Base-by-base conservation (phyloP, 352 stramenopile genomes). In the Phytophthora pluvialis region DNA sequence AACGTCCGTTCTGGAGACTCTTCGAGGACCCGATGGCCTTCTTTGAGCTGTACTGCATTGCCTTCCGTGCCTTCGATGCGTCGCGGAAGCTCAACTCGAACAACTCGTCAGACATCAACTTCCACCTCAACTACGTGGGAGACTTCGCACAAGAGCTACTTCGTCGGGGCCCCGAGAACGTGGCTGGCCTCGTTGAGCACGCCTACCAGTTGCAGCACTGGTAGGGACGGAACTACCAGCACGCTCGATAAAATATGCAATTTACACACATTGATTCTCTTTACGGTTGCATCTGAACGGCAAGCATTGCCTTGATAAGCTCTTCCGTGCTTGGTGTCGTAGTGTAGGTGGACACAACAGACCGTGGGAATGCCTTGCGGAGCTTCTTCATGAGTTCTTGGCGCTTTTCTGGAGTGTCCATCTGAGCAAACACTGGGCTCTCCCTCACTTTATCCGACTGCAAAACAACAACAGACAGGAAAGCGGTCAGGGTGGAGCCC, bases 11-110 rank as follows among this genome's bases (percentile, higher is more conserved):
- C 60, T 95, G 87, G 87, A 83, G 81, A 7, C 70, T 94, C 1
- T 95, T 95, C 68, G 87, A 95, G 50, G 87, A 95, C 67, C 83
- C 87, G 0, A 86, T 94, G 33, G 85, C 80, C 3, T 91, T 94
- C 59, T 93, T 82, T 46, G 87, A 95, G 62, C 74, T 95, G 9
- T 95, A 88, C 44, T 86, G 80, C 38, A 68, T 95, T 59, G 72
- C 79, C 11, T 90, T 93, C 57, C 83, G 83, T 28, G 76, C 79
- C 3, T 93, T 92, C 50, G 78, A 94, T 45, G 64, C 84, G 21
- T 90, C 81, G 12, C 93, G 83, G 80, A 83, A 86, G 60, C 50
- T 78, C 9, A 68, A 78, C 29, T 50, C 61, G 21, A 73, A 38
- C 57, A 77, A 80, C 39, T 79, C 78, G 38, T 74, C 51, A 3